A percentile compares a stretch with the other conserved stretches of the same genome.
These are phyloP conservation scores for Aurantiochytrium sp. DNA, from an alignment of 108 stramenopile species.

Conservation along the genomic window DNA sequence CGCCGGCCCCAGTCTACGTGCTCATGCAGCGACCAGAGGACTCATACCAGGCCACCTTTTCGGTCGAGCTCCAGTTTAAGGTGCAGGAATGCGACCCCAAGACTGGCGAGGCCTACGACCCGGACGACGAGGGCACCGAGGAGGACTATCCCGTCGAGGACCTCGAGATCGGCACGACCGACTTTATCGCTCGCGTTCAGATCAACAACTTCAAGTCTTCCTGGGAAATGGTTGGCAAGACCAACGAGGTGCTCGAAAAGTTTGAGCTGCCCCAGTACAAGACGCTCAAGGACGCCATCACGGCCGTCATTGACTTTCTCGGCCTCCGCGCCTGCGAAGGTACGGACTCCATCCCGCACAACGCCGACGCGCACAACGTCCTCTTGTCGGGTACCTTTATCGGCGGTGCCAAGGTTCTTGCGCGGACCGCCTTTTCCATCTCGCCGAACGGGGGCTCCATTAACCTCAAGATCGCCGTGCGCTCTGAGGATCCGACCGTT, in stretches of 20 bases:
- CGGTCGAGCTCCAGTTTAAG: constrained; percentile 71
- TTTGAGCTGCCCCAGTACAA: constrained; percentile 78
- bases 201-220: constrained; percentile 75
- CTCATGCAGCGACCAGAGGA: constrained; percentile 59
- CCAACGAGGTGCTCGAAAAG: constrained; percentile 81
- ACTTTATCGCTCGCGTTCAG: constrained; percentile 87
- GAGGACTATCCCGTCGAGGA: constrained; percentile 91
- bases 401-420: constrained; percentile 37
- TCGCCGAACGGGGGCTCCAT: not conserved
- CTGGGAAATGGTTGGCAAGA: constrained; percentile 76
- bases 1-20: constrained; percentile 69
- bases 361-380: constrained; percentile 10
- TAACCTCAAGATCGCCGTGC: constrained; percentile 81
- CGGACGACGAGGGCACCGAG: constrained; percentile 69
- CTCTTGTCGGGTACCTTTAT: constrained; percentile 40
- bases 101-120: constrained; percentile 60
- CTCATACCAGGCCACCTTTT: constrained; percentile 44
- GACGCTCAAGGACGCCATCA: constrained; percentile 74
- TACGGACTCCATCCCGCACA: constrained; percentile 46
- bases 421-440: not conserved
- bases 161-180: constrained; percentile 70
- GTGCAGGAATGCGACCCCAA: constrained; percentile 71
- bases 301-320: constrained; percentile 71
- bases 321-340: constrained; percentile 90
- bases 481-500: constrained; percentile 66